phyloP scores from a whole-genome alignment of 768 basidiomycete genomes.

The Flagelloscypha sp. region DNA sequence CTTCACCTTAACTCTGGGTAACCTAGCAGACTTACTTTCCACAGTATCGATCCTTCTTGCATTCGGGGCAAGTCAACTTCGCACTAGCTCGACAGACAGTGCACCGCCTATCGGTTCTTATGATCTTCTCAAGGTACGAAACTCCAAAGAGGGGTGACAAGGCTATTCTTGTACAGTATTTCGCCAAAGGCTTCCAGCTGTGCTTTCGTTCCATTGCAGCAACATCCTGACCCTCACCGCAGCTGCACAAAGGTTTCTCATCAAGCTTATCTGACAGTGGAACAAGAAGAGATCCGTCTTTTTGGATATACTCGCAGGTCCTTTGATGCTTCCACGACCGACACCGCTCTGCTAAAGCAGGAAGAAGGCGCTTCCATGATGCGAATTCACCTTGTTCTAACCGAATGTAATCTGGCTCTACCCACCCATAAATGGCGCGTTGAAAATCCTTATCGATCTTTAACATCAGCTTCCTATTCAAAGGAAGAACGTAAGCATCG shows the following conservation, averaged over 20 bases:
- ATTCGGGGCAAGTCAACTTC: slow-evolving; percentile 22
- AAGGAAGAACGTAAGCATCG: slow-evolving; percentile 40
- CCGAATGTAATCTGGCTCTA: slow-evolving; percentile 10
- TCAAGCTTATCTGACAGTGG: slow-evolving; percentile 31
- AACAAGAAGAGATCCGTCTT: too few species aligned
- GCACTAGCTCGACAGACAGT: slow-evolving; percentile 21
- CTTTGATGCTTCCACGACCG: slow-evolving; percentile 40
- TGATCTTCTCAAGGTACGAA: slow-evolving; percentile 37
- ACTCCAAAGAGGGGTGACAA: slow-evolving; percentile 47
- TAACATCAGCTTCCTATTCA: slow-evolving; percentile 15
- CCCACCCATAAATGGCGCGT: background rate
- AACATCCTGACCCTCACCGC: slow-evolving; percentile 42
- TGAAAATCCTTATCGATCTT: slow-evolving; percentile 10
- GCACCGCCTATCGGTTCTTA: slow-evolving; percentile 17
- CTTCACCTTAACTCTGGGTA: too few species aligned
- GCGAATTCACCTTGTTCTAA: slow-evolving; percentile 25
- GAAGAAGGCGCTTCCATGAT: slow-evolving; percentile 46
- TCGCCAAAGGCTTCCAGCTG: slow-evolving; percentile 33
- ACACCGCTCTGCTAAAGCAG: slow-evolving; percentile 43
- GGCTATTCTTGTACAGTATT: slow-evolving; percentile 40
- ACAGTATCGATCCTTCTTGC: slow-evolving; percentile 27
- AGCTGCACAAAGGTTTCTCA: slow-evolving; percentile 40
- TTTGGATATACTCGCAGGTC: slow-evolving; percentile 38
- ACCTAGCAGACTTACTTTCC: too few species aligned
- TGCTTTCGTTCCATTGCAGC: slow-evolving; percentile 23